A percentile compares a stretch with the other conserved stretches of the same genome.
phyloP scores from a whole-genome alignment of 139 green algal species.

The Chlamydomonas sphaeroides region DNA sequence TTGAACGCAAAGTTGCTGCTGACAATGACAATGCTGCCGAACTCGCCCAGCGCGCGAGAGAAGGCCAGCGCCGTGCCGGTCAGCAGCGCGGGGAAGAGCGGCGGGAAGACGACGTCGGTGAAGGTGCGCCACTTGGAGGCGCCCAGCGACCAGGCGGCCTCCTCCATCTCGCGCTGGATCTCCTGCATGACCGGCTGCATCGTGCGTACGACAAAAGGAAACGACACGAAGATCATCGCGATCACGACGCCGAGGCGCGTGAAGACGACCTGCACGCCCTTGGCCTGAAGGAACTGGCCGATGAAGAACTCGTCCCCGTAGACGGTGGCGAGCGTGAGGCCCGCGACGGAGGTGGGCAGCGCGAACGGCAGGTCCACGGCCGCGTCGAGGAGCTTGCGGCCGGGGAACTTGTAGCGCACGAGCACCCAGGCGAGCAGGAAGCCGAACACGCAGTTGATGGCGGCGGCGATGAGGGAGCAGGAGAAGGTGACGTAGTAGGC shows the following conservation, averaged over 20 bases:
- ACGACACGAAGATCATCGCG: slow-evolving; percentile 84
- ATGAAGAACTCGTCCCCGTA: slow-evolving; percentile 71
- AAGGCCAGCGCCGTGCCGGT: slow-evolving; percentile 77
- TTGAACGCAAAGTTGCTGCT: slow-evolving; percentile 82
- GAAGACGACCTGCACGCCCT: slow-evolving; percentile 71
- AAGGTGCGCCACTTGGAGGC: slow-evolving; percentile 74
- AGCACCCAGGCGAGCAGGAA: slow-evolving; percentile 82
- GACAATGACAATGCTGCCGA: slow-evolving; percentile 79
- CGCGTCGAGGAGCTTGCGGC: slow-evolving; percentile 72
- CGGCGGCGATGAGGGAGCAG: slow-evolving; percentile 61
- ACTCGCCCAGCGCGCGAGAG: slow-evolving; percentile 77
- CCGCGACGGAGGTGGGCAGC: slow-evolving; percentile 75
- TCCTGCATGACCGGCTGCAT: slow-evolving; percentile 78
- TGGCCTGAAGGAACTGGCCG: slow-evolving; percentile 46
- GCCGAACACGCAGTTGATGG: slow-evolving; percentile 78
- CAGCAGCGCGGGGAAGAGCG: slow-evolving; percentile 71
- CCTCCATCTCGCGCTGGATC: slow-evolving; percentile 49
- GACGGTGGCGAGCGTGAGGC: slow-evolving; percentile 76
- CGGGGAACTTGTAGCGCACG: slow-evolving; percentile 73
- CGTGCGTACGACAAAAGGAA: slow-evolving; percentile 80
- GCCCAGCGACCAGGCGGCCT: slow-evolving; percentile 76
- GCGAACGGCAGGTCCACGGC: slow-evolving; percentile 81
- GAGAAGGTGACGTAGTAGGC: slow-evolving; percentile 77
- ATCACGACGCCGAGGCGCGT: slow-evolving; percentile 67
- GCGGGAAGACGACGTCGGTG: slow-evolving; percentile 69